phyloP scores from a whole-genome alignment of 2,329 filamentous ascomycete species.

The Xylariaceae sp. region DNA sequence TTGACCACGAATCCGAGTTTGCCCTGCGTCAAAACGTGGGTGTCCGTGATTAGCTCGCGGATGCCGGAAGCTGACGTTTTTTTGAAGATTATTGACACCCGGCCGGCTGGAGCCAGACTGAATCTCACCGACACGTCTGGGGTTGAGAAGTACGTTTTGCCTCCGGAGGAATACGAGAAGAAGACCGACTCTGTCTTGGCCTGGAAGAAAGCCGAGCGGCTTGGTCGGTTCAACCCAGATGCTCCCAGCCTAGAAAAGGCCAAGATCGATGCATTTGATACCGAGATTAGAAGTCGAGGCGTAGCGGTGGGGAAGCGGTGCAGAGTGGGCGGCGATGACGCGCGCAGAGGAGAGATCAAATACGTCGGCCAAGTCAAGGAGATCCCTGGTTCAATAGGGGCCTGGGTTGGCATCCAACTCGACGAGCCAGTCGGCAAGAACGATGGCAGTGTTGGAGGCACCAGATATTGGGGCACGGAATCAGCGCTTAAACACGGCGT shows the following conservation, averaged over 20 bases:
- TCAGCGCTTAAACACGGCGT: conserved; percentile 72
- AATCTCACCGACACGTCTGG: conserved; percentile 81
- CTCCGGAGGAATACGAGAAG: conserved; percentile 81
- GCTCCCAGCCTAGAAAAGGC: conserved; percentile 74
- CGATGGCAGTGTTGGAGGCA: conserved; percentile 71
- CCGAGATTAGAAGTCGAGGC: conserved; percentile 71
- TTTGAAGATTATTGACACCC: conserved; percentile 73
- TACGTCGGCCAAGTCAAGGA: conserved; percentile 76
- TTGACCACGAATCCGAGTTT: conserved; percentile 1
- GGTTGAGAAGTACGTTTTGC: conserved; percentile 89
- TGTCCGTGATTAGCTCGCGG: neutral
- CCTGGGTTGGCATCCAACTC: conserved; percentile 75
- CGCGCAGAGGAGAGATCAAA: conserved; percentile 67
- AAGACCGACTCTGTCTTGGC: conserved; percentile 87
- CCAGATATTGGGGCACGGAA: conserved; percentile 69
- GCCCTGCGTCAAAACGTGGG: neutral
- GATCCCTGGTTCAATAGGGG: conserved; percentile 65
- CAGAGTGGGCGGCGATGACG: conserved; percentile 68
- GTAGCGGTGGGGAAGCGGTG: conserved; percentile 66
- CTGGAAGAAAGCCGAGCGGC: conserved; percentile 93
- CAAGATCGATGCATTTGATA: conserved; percentile 67
- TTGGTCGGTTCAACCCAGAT: conserved; percentile 93
- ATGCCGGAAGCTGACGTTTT: conserved; percentile 27
- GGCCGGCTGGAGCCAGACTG: conserved; percentile 72
- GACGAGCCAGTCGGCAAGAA: conserved; percentile 85